Evolutionary conservation across 495 filamentous ascomycete species (phyloP), one percentile per base, ranked within the genome.

Genomic region (Aspergillus affinis): DNA sequence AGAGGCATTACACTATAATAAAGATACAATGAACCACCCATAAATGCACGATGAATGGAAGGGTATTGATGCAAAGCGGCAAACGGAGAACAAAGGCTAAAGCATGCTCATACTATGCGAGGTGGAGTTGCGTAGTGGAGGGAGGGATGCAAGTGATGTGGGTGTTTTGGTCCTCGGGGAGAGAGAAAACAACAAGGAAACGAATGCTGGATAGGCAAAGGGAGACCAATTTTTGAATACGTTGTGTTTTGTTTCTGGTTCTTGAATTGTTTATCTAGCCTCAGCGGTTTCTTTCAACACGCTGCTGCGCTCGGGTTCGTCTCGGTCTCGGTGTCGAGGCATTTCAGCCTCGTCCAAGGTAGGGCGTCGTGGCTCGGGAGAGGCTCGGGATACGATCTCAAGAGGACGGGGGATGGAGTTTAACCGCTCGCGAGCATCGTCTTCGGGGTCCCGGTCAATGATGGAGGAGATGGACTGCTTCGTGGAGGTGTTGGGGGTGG

Each of bases 401-500:
- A 57, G 58, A 51, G 51, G 55, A 32, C 29, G 71, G 48, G 54
- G 67, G 59, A 30, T 63, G 32, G 21, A 66, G 56, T 27, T 64
- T 23, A 41, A 61, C 56, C 17, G 73, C 57, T 73, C 74, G 23
- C 70, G 65, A 2, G 62, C 61, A 17, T 67, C 67, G 3, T 61
- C 53, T 44, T 72, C 73, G 1, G 75, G 73, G 2, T 73, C 69
- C 13, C 72, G 72, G 60, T 80, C 77, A 50, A 80, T 78, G 21
- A 80, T 78, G 2, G 76, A 78, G 1, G 73, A 77, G 52, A 80
- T 80, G n/a, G 75, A 72, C 29, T 76, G 76, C 61, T 78, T 78
- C 15, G 67, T 75, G 4, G 76, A 76, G 51, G 67, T 65, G 56
- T 72, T 70, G 7, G 59, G 51, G 12, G 30, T 26, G 23, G 23